Conservation (phyloP, 306 rosid genomes). For the Argentina anserina region DNA sequence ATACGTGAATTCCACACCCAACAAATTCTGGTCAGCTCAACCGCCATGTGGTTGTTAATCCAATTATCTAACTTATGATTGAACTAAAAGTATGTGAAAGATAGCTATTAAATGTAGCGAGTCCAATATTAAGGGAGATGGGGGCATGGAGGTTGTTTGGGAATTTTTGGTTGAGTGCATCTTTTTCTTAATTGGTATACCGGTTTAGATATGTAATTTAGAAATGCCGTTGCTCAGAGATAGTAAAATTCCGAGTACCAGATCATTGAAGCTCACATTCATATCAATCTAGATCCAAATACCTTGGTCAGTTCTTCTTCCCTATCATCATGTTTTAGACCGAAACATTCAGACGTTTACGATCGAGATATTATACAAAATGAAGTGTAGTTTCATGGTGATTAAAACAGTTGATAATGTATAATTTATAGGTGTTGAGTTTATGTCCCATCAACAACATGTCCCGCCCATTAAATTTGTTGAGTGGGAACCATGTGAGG, state of each 20-base stretch:
- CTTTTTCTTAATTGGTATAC: background rate
- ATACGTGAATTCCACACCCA: no score
- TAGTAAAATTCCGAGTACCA: no score
- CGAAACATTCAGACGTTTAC: background rate
- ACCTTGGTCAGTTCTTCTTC: background rate
- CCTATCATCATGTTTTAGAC: background rate
- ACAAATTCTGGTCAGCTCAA: no score
- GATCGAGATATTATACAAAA: no score
- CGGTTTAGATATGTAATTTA: no score
- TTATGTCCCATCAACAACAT: conserved; percentile 43
- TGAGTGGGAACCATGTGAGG: conserved; percentile 54
- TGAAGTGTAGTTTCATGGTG: no score
- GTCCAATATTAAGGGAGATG: background rate
- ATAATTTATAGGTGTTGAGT: conserved; percentile 22
- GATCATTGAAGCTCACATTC: conserved; percentile 28
- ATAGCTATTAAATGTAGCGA: background rate
- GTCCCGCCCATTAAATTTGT: conserved; percentile 42
- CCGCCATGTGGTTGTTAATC: no score
- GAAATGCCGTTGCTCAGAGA: conserved; percentile 13
- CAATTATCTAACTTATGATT: background rate
- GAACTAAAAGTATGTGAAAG: background rate
- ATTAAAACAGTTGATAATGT: conserved; percentile 25
- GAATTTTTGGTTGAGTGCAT: no score
- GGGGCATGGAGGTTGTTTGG: background rate
- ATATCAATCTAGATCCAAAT: background rate